Evolutionary conservation across 495 filamentous ascomycete genomes (phyloP).

Genomic region (Evernia prunastri): DNA sequence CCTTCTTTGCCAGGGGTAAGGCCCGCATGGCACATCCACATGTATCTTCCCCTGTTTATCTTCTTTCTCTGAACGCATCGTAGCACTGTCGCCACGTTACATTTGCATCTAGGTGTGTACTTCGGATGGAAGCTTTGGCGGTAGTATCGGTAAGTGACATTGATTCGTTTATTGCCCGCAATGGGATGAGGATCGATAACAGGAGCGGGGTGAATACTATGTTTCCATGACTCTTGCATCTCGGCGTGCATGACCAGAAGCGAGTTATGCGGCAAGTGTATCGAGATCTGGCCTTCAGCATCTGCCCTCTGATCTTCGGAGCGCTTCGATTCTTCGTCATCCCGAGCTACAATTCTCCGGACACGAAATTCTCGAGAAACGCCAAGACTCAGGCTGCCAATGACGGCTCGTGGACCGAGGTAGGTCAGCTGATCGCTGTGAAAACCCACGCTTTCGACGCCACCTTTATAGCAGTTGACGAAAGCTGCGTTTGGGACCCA

Average conservation of each 20-base stretch:
- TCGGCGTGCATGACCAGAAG: constrained; percentile 92
- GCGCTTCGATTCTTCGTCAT: constrained; percentile 34
- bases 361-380: constrained; percentile 89
- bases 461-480: constrained; percentile 86
- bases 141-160: constrained; percentile 91
- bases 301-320: constrained; percentile 40
- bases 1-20: constrained; percentile 68
- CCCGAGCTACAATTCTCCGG: constrained; percentile 58
- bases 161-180: constrained; percentile 72
- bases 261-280: constrained; percentile 91
- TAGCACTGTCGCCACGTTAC: constrained; percentile 64
- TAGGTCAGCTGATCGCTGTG: constrained; percentile 92
- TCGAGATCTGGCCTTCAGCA: constrained; percentile 74
- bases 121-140: constrained; percentile 66
- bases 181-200: constrained; percentile 77
- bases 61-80: constrained; percentile 71
- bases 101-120: constrained; percentile 52
- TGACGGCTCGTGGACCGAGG: constrained; percentile 77
- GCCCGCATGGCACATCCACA: constrained; percentile 88
- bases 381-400: constrained; percentile 84
- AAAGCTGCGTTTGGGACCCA: constrained; percentile 89
- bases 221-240: constrained; percentile 55
- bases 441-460: constrained; percentile 69
- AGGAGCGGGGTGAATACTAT: constrained; percentile 62
- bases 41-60: constrained; percentile 68